A percentile compares a stretch with the other conserved stretches of the same genome.
These are phyloP conservation scores for Zoysia japonica DNA, from an alignment of 176 grass and related monocot species.

Conservation along the genomic window DNA sequence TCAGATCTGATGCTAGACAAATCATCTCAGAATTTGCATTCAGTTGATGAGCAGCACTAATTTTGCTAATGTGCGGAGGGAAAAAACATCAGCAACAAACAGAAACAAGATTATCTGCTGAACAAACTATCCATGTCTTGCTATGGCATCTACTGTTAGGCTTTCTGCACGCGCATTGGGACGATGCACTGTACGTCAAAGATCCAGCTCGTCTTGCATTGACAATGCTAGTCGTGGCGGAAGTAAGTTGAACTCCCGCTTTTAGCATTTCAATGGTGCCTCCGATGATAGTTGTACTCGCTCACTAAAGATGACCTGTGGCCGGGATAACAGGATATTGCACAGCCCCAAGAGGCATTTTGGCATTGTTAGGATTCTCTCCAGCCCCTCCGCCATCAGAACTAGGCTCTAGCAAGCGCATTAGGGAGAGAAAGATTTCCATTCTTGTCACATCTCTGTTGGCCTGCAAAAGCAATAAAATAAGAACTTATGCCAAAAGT, in stretches of 20 bases:
- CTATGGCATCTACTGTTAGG: constrained; percentile 46
- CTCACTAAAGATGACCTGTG: constrained; percentile 60
- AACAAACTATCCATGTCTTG: constrained; percentile 34
- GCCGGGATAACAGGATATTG: constrained; percentile 67
- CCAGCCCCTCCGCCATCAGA: constrained; percentile 41
- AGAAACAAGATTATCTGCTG: constrained; percentile 44
- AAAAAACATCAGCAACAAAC: constrained; percentile 25
- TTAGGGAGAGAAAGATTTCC: constrained; percentile 81
- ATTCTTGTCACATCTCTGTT: constrained; percentile 77
- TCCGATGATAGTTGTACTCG: neutral
- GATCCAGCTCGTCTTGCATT: constrained; percentile 40
- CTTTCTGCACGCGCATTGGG: constrained; percentile 23
- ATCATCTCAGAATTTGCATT: constrained; percentile 40
- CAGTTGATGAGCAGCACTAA: constrained; percentile 40
- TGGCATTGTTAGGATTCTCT: constrained; percentile 46
- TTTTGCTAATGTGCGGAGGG: constrained; percentile 35
- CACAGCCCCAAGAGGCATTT: constrained; percentile 37
- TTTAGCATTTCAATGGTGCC: constrained; percentile 65
- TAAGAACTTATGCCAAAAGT: constrained; percentile 3
- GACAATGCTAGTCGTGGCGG: constrained; percentile 82
- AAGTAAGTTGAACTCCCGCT: constrained; percentile 49
- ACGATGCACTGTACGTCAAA: neutral
- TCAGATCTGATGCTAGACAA: constrained; percentile 28
- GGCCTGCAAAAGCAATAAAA: constrained; percentile 44
- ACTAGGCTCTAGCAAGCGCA: constrained; percentile 58